Evolutionary conservation across 306 rosid species (phyloP), one percentile per base, ranked within the genome.

Genomic region (Corylus americana): DNA sequence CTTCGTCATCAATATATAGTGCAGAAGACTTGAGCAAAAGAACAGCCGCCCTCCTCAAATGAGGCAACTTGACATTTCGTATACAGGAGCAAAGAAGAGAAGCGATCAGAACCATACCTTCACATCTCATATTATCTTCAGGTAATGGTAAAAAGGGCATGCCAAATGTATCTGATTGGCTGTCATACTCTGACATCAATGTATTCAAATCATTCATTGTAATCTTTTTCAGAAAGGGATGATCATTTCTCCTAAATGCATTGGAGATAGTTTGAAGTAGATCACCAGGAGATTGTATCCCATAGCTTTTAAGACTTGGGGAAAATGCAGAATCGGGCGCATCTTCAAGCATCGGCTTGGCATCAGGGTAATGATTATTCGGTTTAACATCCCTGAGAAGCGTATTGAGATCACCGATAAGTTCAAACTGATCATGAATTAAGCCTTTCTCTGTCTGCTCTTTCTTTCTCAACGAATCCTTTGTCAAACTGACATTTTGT

Each of bases 21-120:
- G 99, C 97, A 75, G 93, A 95, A 45, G 93, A 93, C 85, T 88
- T 95, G 80, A 95, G 88, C 88, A 91, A 83, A 73, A 95, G 98
- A 81, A 95, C 83, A 57, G 97, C 98, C 29, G 87, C 91, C 85
- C 99, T 90, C 83, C 99, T 89, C 83, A 90, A 82, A 85, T 90
- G 96, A 79, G 99, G 98, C 86, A 93, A 83, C 89, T 89, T 95
- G 81, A 93, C 92, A 85, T 93, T 93, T 81, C 99, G 96, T 83
- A 93, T 84, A 88, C 99, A 90, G 58, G 99, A 92, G 86, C 97
- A 95, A 27, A 95, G 94, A 83, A 95, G 86, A 76, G 98, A 92
- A 83, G 99, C 89, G 76, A 95, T 89, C 87, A 95, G 79, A 89
- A 93, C 94, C 98, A 95, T 92, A 85, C 98, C 99, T 81, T 93